phyloP scores from a whole-genome alignment of 108 stramenopile genomes.

The Aureococcus anophagefferens region DNA sequence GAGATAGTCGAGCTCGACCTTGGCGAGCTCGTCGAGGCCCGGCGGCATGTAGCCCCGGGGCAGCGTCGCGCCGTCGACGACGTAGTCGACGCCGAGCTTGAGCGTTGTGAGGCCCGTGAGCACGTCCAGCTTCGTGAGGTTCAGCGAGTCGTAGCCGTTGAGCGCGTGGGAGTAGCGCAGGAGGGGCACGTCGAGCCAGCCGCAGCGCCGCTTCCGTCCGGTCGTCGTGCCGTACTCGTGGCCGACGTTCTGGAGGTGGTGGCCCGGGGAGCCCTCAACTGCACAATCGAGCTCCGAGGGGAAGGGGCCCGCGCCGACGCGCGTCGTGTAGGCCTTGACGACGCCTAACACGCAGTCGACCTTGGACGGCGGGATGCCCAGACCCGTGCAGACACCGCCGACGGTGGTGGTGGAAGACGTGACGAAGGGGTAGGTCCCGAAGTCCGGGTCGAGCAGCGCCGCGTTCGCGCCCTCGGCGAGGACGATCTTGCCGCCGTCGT shows the following conservation, averaged over 20 bases:
- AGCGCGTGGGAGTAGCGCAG: conserved; percentile 82
- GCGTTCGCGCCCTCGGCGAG: conserved; percentile 98
- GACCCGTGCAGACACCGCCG: conserved; percentile 89
- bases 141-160: conserved; percentile 91
- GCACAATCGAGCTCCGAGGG: conserved; percentile 90
- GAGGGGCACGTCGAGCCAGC: conserved; percentile 96
- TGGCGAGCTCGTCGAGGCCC: conserved; percentile 56
- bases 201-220: conserved; percentile 80
- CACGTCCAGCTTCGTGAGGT: conserved; percentile 97
- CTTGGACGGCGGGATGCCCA: conserved; percentile 90
- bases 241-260: conserved; percentile 72
- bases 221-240: conserved; percentile 96
- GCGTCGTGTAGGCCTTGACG: conserved; percentile 96
- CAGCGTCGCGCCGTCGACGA: conserved; percentile 69
- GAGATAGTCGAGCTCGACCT: conserved; percentile 89
- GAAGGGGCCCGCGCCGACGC: conserved; percentile 99
- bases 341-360: conserved; percentile 85
- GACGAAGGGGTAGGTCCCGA: conserved; percentile 97
- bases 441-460: conserved; percentile 98
- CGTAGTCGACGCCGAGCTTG: conserved; percentile 73
- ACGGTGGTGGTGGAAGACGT: conserved; percentile 89
- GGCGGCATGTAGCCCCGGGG: conserved; percentile 74
- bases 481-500: conserved; percentile 74
- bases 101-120: conserved; percentile 77
- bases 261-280: conserved; percentile 47